Conservation (phyloP, 305 asterid species). For the Rubia peregrina region DNA sequence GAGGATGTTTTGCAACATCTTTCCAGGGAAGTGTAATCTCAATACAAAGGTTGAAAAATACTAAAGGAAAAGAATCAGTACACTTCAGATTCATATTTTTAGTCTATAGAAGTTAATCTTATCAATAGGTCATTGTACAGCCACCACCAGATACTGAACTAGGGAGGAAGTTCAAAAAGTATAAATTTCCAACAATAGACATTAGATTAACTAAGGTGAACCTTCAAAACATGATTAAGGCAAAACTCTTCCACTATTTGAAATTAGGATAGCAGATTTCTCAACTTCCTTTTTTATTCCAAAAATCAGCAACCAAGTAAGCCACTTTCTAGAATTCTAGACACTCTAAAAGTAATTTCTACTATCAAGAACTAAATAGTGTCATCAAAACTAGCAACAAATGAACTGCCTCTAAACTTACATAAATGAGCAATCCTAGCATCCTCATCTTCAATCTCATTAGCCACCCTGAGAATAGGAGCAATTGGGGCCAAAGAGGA, state of each 20-base stretch:
- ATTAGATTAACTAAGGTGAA: neutral
- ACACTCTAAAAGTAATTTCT: neutral
- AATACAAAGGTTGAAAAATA: neutral
- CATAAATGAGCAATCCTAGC: slow-evolving; percentile 83
- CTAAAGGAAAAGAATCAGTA: neutral
- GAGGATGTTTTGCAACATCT: neutral
- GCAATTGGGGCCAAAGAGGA: slow-evolving; percentile 77
- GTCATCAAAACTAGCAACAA: neutral
- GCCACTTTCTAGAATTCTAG: neutral
- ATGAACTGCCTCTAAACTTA: slow-evolving; percentile 26
- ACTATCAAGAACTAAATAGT: neutral
- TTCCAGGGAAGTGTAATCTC: neutral
- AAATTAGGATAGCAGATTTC: too few species aligned
- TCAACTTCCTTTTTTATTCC: neutral
- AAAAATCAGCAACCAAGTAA: neutral
- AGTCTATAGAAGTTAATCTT: neutral
- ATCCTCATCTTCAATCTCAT: slow-evolving; percentile 66
- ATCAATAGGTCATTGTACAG: neutral
- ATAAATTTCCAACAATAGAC: too few species aligned
- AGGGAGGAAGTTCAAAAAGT: neutral
- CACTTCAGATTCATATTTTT: neutral
- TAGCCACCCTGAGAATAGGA: slow-evolving; percentile 93
- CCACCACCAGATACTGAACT: neutral
- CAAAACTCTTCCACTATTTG: neutral
- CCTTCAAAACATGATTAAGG: neutral